A percentile compares a stretch with the other conserved stretches of the same genome.
Conservation (phyloP, 352 stramenopile genomes). For the Pseudoperonospora humuli region DNA sequence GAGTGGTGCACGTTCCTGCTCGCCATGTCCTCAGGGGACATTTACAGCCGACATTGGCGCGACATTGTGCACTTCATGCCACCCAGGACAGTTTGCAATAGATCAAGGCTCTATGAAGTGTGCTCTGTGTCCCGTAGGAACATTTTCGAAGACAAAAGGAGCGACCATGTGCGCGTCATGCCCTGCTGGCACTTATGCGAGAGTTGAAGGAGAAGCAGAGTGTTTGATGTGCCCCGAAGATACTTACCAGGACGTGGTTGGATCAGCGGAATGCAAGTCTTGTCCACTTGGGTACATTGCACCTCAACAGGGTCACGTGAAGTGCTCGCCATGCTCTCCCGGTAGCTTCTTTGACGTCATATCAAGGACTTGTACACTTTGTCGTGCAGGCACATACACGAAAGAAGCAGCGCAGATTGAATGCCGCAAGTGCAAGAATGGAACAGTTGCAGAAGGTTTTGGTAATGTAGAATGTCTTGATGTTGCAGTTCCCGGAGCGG, state of each 20-base stretch:
- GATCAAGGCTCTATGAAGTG: slow-evolving; percentile 21
- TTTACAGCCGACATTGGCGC: slow-evolving; percentile 23
- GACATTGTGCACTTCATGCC: slow-evolving; percentile 31
- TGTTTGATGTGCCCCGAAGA: slow-evolving; percentile 39
- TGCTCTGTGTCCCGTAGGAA: slow-evolving; percentile 21
- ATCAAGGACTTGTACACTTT: slow-evolving; percentile 25
- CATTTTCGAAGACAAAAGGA: slow-evolving; percentile 17
- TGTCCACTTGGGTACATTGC: slow-evolving; percentile 40
- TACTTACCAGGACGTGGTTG: slow-evolving; percentile 30
- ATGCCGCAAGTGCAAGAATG: slow-evolving; percentile 26
- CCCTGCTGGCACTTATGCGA: slow-evolving; percentile 26
- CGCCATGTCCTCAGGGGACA: slow-evolving; percentile 25
- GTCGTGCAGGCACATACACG: slow-evolving; percentile 30
- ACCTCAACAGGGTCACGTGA: slow-evolving; percentile 20
- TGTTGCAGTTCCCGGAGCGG: slow-evolving; percentile 15
- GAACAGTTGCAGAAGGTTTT: slow-evolving; percentile 26
- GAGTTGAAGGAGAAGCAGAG: slow-evolving; percentile 28
- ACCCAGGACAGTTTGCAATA: slow-evolving; percentile 31
- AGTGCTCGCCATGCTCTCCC: slow-evolving; percentile 30
- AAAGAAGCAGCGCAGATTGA: slow-evolving; percentile 9
- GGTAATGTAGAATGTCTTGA: slow-evolving; percentile 21
- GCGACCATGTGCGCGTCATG: slow-evolving; percentile 10
- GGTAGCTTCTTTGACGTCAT: slow-evolving; percentile 34
- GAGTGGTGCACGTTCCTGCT: slow-evolving; percentile 25
- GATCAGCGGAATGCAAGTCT: slow-evolving; percentile 18